Base-by-base conservation (phyloP, 805 yeast genomes). In the Schwanniomyces occidentalis region DNA sequence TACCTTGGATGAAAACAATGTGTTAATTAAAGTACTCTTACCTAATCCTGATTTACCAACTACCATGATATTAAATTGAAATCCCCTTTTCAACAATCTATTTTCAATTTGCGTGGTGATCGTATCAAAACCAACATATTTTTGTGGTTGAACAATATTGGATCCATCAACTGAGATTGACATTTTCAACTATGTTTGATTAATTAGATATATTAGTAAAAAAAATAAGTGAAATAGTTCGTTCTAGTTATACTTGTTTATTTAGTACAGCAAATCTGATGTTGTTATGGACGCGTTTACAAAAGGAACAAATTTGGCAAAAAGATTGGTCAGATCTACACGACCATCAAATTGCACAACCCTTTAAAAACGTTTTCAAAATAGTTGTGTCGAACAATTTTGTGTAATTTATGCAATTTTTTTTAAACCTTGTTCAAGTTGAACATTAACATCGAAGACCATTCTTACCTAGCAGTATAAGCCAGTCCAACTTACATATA, bases 121-220 rank as follows among this genome's bases (percentile, higher is more conserved):
- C 43, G 97, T 83, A 65, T 93, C 98, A 59, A 93, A 91, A 29
- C 99, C 99, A 45, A 93, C 98, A 60, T 90, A 90, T 37, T 80
- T 76, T 30, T 71, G 65, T 16, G 96, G 96, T 43, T 77, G 78
- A 16, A 48, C 37, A 18, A 48, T 26, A 32, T 35, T 31, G 16
- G 39, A 49, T 36, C 42, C 56, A 19, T 42, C 36, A 12, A 18
- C 37, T 21, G 20, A 10, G 9, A 25, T 24, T 19, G 35, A 19
- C 32, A 32, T 31, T 10, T 18, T 35, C 16, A 12, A 9, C 28
- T 26, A 15, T 14, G 12, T 17, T 5, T 2, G 6, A n/a, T 8
- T 27, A 18, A n/a, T 27, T n/a, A 15, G 23, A 27, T 22, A 22
- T 22, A 22, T 27, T 27, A 21, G 18, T 22, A 27, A 17, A 27